These are phyloP conservation scores for Xylaria sp. DNA, from an alignment of 2,329 filamentous ascomycete genomes.

Conservation along the genomic window DNA sequence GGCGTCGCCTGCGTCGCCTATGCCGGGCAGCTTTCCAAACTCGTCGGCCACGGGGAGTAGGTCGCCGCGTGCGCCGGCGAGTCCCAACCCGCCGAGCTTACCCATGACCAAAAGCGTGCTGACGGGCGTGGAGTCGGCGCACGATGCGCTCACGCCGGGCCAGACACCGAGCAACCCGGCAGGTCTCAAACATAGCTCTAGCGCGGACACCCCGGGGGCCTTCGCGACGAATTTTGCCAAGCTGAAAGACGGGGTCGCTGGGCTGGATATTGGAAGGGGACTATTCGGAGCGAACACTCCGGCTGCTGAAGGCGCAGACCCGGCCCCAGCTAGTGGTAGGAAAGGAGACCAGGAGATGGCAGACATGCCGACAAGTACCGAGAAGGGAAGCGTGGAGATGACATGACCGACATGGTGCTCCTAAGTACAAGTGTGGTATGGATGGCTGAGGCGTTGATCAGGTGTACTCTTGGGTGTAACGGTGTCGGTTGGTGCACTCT, in stretches of 20 bases:
- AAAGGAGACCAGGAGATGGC: conserved; percentile 31
- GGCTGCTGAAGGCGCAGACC: not conserved
- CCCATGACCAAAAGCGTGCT: conserved; percentile 56
- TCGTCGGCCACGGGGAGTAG: conserved; percentile 28
- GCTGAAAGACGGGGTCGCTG: conserved; percentile 51
- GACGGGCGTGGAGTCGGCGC: conserved; percentile 60
- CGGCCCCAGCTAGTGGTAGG: not conserved
- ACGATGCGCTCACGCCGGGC: conserved; percentile 52
- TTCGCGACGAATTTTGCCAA: conserved; percentile 44
- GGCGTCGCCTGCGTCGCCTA: conserved; percentile 23
- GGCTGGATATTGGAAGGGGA: conserved; percentile 52
- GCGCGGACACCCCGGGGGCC: conserved; percentile 48
- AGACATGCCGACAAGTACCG: conserved; percentile 24
- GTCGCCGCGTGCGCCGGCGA: conserved; percentile 36
- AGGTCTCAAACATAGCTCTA: conserved; percentile 47
- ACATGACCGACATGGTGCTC: conserved; percentile 5
- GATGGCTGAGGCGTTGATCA: not conserved
- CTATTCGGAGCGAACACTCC: conserved; percentile 42
- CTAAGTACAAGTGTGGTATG: not conserved
- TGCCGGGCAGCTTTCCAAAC: conserved; percentile 30
- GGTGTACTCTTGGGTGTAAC: not conserved
- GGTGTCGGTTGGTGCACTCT: not conserved
- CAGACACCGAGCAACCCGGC: conserved; percentile 31
- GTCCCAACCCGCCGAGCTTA: conserved; percentile 44
- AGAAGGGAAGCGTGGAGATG: conserved; percentile 21